Evolutionary conservation across 2,329 filamentous ascomycete species (phyloP), one percentile per base, ranked within the genome.

Genomic region (Scytalidium sp.): DNA sequence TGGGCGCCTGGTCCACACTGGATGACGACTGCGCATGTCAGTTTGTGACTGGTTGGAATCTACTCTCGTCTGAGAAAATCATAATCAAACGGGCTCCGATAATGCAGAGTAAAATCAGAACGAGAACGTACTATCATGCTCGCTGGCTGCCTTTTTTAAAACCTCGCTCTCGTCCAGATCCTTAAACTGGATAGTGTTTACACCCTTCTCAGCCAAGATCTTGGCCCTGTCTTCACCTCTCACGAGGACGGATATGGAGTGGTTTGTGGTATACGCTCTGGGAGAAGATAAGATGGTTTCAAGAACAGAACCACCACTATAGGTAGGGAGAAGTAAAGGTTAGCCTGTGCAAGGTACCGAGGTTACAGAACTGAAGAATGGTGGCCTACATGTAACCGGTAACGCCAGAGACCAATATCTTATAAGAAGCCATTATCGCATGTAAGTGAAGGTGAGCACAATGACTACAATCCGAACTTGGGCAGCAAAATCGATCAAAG

Each of bases 1-100:
- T 76, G 68, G 44, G 57, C 73, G 3, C 69, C 69, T 2, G 60
- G 58, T 2, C 70, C 69, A 0, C 70, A 64, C 56, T 76, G 69
- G 43, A 78, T 68, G 11, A 78, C 66, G 39, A 75, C 55, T 58
- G n/a, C n/a, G n/a, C n/a, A n/a, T 3, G 11, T 3, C 11, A 19
- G 3, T 1, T 19, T 45, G 6, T 45, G 19, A 19, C 7, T 10
- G 13, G 5, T 3, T 5, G 32, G 6, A 40, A 43, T 4, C 11
- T 29, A 13, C 15, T 9, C n/a, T 27, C 2, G 13, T 19, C 20
- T 15, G n/a, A 2, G 13, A 20, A 25, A 1, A 13, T n/a, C n/a
- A n/a, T n/a, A n/a, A n/a, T n/a, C n/a, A n/a, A n/a, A n/a, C n/a
- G n/a, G n/a, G n/a, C n/a, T n/a, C n/a, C n/a, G n/a, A n/a, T n/a